A percentile compares a stretch with the other conserved stretches of the same genome.
phyloP scores from a whole-genome alignment of 2,329 filamentous ascomycete species.

The Aspergillus proliferans region DNA sequence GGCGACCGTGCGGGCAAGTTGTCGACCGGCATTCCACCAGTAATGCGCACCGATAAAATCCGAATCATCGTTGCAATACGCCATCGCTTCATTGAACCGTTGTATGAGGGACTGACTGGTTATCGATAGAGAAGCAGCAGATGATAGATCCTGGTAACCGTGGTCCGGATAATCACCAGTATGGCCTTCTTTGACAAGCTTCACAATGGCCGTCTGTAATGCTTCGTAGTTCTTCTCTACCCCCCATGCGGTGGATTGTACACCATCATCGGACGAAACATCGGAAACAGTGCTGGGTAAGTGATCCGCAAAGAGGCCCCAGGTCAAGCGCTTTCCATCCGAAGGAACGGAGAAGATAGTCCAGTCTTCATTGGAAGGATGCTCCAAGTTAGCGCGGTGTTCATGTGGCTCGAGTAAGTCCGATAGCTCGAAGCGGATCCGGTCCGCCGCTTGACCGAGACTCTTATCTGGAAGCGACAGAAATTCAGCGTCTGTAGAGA shows the following conservation, averaged over 20 bases:
- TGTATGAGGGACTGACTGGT: constrained; percentile 24
- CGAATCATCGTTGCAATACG: constrained; percentile 68
- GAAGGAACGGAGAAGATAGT: constrained; percentile 71
- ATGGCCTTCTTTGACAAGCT: constrained; percentile 75
- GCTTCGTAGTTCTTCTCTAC: constrained; percentile 75
- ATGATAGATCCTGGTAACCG: constrained; percentile 1
- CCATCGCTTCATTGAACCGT: constrained; percentile 59
- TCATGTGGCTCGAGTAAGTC: constrained; percentile 32
- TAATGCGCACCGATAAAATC: constrained; percentile 79
- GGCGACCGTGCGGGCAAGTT: constrained; percentile 59
- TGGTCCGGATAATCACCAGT: constrained; percentile 54
- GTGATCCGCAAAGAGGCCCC: constrained; percentile 58
- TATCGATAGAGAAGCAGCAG: neutral
- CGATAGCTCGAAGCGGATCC: constrained; percentile 37
- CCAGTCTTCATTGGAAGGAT: constrained; percentile 80
- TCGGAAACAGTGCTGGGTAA: constrained; percentile 55
- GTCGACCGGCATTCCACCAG: constrained; percentile 76
- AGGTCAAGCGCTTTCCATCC: constrained; percentile 63
- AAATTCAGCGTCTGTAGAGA: constrained; percentile 26
- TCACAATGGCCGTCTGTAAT: constrained; percentile 71
- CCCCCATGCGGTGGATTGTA: constrained; percentile 42
- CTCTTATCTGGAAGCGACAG: constrained; percentile 19
- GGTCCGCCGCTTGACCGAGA: constrained; percentile 29
- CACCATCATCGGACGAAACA: constrained; percentile 46
- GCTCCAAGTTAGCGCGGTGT: constrained; percentile 53